Base-by-base conservation (phyloP, 2,329 filamentous ascomycete genomes). In the Bipolaris bicolor region DNA sequence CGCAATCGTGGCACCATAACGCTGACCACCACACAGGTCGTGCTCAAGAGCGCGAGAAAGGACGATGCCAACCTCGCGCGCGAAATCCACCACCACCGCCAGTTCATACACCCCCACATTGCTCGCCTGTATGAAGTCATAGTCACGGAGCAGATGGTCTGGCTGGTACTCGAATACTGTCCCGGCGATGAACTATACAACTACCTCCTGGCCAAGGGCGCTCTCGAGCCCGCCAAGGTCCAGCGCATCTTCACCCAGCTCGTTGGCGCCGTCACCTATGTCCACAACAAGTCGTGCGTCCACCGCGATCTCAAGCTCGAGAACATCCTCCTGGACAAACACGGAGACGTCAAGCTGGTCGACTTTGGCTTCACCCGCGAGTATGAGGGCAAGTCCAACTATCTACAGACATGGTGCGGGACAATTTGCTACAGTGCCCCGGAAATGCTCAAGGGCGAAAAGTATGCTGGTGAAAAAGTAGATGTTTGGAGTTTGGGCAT, bases 301-400 rank as follows among this genome's bases (percentile, higher is more conserved):
- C 95, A 99, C 76, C 91, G 95, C 67, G 95, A 99, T 75, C 81
- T 99, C 52, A 99, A 99, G 78, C 84, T 99, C 70, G 95, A 99
- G 75, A 96, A 96, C 72, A 97, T 99, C 57, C 81, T 99, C 44
- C 84, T 99, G 66, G 95, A 99, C 80, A 98, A 96, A 76, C 85
- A 97, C 73, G 94, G 96, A 73, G 97, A 98, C 71, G 95, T 99
- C 66, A 99, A 99, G 79, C 81, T 99, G 59, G 94, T 96, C 66
- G 95, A 99, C 76, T 99, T 99, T 80, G 95, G 95, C 16, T 99
- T 99, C 74, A 99, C 95, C 10, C 85, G 95, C 64, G 95, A 99
- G 78, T 99, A 99, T 76, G 92, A 97, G 77, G 94, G 94, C 58
- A 92, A 96, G 69, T 86, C 91, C 29, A 98, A 93, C 75, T 94